Conservation (phyloP, 1,139 yeast genomes). For the Nematodospora anomalae region DNA sequence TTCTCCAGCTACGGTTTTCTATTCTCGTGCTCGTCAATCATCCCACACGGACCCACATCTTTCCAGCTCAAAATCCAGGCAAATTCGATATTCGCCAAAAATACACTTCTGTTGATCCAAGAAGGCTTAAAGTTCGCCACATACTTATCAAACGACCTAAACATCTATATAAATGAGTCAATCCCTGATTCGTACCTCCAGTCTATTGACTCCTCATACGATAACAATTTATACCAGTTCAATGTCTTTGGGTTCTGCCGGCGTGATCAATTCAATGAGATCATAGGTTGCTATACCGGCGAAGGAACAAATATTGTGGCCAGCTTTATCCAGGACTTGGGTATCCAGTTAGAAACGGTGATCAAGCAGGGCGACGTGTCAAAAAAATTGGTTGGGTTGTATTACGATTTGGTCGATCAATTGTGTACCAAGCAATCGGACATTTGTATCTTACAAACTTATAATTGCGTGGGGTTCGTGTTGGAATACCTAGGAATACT, state of each 20-base stretch:
- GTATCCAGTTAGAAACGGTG: slow-evolving; percentile 44
- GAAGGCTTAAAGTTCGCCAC: slow-evolving; percentile 55
- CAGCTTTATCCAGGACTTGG: slow-evolving; percentile 50
- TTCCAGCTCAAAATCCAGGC: slow-evolving; percentile 10
- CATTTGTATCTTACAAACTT: slow-evolving; percentile 11
- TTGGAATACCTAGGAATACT: slow-evolving; percentile 6
- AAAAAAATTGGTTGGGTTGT: slow-evolving; percentile 34
- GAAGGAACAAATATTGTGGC: slow-evolving; percentile 49
- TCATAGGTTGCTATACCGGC: slow-evolving; percentile 33
- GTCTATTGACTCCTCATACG: slow-evolving; percentile 47
- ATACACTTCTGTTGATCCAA: slow-evolving; percentile 12
- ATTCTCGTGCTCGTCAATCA: slow-evolving; percentile 7
- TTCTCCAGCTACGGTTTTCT: slow-evolving; percentile 2
- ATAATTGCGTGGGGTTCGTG: slow-evolving; percentile 5
- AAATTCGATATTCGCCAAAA: slow-evolving; percentile 11
- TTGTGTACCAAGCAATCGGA: slow-evolving; percentile 9
- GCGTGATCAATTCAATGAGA: slow-evolving; percentile 18
- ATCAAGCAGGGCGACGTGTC: slow-evolving; percentile 41
- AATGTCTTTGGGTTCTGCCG: slow-evolving; percentile 55
- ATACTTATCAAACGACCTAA: slow-evolving; percentile 56
- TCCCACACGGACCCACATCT: slow-evolving; percentile 7
- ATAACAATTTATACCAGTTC: slow-evolving; percentile 41
- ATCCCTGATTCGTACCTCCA: slow-evolving; percentile 24
- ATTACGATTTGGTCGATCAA: slow-evolving; percentile 15
- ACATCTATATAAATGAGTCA: slow-evolving; percentile 27